Evolutionary conservation across 306 rosid species (phyloP), one percentile per base, ranked within the genome.

Genomic region (Cucurbita argyrosperma): DNA sequence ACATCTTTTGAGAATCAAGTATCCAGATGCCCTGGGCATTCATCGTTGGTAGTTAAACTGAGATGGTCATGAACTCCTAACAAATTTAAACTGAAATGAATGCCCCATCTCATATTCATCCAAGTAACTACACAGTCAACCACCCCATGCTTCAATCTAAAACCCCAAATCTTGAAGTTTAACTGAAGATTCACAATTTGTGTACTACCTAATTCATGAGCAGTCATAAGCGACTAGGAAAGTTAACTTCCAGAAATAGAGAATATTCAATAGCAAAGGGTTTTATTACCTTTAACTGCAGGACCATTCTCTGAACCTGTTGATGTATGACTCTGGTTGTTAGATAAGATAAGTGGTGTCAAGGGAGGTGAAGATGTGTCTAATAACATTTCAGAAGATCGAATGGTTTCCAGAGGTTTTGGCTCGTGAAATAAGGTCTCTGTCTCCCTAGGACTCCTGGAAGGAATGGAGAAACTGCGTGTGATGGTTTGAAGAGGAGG

Each of bases 381-480:
- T 76, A 76, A 84, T 2, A 81, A 69, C 56, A 78, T 56, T 65
- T 82, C 87, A 35, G 89, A 67, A 77, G 52, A 55, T 15, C 71
- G 82, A 75, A 83, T 77, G 56, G 86, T 73, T 79, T 89, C 88
- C 67, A 57, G 82, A 40, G 80, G 82, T 76, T 84, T 81, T n/a
- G 84, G 67, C 63, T 63, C 80, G 45, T 79, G 85, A 69, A 83
- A 82, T 62, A 79, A 49, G 59, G 74, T 50, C 14, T 70, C 88
- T 63, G 75, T 77, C 64, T 52, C 87, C 84, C 85, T 86, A 72
- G 83, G 73, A 76, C 87, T 80, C 76, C 88, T 85, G 18, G 95
- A 87, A 19, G 97, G 99, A 76, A 91, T 88, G 70, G 99, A 95
- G 82, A 85, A 85, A 81, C 99, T 91, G 57, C 96, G 97, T 62